Conservation (phyloP, 169 alveolate species). For the Plasmodium chabaudi region DNA sequence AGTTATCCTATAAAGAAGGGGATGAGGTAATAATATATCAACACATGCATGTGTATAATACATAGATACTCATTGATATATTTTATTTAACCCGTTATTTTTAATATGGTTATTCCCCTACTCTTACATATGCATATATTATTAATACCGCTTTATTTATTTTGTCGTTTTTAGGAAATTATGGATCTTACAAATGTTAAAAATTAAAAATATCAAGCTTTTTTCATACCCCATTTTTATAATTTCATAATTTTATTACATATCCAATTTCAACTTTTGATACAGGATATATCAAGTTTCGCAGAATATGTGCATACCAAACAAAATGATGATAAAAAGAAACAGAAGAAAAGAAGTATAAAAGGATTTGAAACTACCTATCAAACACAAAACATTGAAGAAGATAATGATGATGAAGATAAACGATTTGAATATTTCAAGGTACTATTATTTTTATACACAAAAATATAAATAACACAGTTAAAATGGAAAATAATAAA, state of each 20-base stretch:
- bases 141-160: neutral
- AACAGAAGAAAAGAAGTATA: neutral
- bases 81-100: neutral
- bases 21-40: slow-evolving; percentile 17
- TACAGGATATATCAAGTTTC: slow-evolving; percentile 47
- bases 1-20: neutral
- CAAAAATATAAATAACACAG: neutral
- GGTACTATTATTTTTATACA: slow-evolving; percentile 4
- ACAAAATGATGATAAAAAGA: slow-evolving; percentile 11
- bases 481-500: neutral
- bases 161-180: slow-evolving; percentile 21
- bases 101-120: too few species aligned
- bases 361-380: slow-evolving; percentile 2
- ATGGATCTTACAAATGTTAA: slow-evolving; percentile 32
- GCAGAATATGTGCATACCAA: slow-evolving; percentile 9
- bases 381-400: neutral
- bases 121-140: too few species aligned
- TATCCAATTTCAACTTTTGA: neutral
- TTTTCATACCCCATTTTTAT: neutral
- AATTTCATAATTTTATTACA: neutral
- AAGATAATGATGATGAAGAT: slow-evolving; percentile 33
- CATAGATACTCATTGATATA: neutral
- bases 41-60: neutral
- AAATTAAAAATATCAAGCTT: neutral
- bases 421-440: slow-evolving; percentile 63